phyloP scores from a whole-genome alignment of 306 rosid species.

The Corylus americana region DNA sequence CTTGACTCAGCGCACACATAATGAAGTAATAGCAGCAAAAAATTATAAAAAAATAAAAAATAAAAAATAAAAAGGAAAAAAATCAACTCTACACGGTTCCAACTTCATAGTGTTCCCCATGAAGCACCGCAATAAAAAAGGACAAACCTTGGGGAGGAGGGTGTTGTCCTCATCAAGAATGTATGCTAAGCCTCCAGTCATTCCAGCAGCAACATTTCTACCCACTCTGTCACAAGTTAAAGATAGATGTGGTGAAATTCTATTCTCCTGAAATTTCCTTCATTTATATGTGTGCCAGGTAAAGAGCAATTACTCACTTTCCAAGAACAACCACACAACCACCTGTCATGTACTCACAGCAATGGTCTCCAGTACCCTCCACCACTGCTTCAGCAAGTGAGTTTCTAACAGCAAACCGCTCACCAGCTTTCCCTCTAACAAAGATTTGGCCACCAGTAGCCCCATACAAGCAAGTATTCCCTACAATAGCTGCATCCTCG shows the following conservation, averaged over 20 bases:
- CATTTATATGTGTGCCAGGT: conserved; percentile 10
- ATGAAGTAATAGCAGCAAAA: not conserved
- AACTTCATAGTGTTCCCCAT: too few relatives aligned
- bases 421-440: conserved; percentile 95
- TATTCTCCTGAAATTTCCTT: conserved; percentile 11
- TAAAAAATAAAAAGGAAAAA: not conserved
- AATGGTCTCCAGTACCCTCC: conserved; percentile 98
- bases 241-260: conserved; percentile 23
- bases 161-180: conserved; percentile 88
- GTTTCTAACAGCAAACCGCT: conserved; percentile 97
- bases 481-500: conserved; percentile 95
- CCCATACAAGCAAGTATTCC: conserved; percentile 97
- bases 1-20: not conserved
- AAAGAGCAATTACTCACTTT: conserved; percentile 69
- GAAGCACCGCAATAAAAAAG: not conserved
- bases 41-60: not conserved
- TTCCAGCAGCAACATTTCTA: conserved; percentile 99
- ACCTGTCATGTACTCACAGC: conserved; percentile 98
- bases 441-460: conserved; percentile 98
- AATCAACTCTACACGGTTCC: not conserved
- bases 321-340: conserved; percentile 94
- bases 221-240: conserved; percentile 79
- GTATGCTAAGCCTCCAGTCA: conserved; percentile 98
- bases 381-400: conserved; percentile 97
- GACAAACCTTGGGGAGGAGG: conserved; percentile 82